Conservation (phyloP, 352 stramenopile genomes). For the Phytophthora litchii region DNA sequence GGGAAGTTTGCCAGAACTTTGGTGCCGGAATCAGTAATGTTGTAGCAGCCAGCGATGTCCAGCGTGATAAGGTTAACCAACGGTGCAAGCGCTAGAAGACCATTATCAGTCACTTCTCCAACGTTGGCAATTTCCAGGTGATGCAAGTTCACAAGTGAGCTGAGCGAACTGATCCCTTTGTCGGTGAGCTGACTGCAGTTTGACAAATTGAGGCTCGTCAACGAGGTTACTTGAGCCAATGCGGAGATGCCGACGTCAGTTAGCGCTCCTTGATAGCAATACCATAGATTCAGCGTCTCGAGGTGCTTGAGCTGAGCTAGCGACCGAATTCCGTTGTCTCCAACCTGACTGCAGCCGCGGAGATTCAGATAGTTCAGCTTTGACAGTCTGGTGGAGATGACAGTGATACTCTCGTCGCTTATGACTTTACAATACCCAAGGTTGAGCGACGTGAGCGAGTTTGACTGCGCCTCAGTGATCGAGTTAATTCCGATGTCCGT, state of each 20-base stretch:
- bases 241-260: constrained; percentile 65
- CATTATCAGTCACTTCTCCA: constrained; percentile 70
- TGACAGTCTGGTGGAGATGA: constrained; percentile 44
- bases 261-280: constrained; percentile 80
- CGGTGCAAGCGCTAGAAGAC: constrained; percentile 53
- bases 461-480: constrained; percentile 28
- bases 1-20: constrained; percentile 60
- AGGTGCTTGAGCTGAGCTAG: constrained; percentile 47
- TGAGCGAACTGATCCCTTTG: constrained; percentile 51
- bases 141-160: constrained; percentile 60
- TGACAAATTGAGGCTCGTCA: constrained; percentile 76
- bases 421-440: constrained; percentile 82
- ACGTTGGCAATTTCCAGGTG: constrained; percentile 82
- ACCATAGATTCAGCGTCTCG: constrained; percentile 77
- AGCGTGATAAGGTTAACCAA: constrained; percentile 65
- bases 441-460: constrained; percentile 61
- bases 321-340: constrained; percentile 54
- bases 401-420: constrained; percentile 59
- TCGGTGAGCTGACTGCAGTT: constrained; percentile 85
- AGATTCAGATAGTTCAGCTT: constrained; percentile 64
- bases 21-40: constrained; percentile 74
- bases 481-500: constrained; percentile 50
- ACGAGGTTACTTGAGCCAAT: constrained; percentile 49
- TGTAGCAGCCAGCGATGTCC: constrained; percentile 82
- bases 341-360: constrained; percentile 63